A percentile compares a stretch with the other conserved stretches of the same genome.
These are phyloP conservation scores for Kwoniella newhampshirensis DNA, from an alignment of 768 basidiomycete species.

Conservation along the genomic window DNA sequence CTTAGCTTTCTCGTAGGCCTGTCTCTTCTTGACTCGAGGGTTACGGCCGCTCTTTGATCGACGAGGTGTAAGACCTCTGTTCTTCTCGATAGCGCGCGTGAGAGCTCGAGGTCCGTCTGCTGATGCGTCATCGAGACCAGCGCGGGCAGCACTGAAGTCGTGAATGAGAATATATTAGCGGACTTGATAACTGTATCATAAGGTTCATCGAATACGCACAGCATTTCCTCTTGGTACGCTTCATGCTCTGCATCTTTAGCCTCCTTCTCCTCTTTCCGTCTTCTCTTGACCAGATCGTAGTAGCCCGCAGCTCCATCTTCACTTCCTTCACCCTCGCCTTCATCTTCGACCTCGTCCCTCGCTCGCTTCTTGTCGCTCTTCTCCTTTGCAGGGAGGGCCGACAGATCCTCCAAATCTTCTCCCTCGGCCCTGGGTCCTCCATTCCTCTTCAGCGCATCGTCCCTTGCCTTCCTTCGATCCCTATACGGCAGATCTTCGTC, in stretches of 20 bases:
- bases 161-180: background rate
- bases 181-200: background rate
- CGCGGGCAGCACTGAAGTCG: conserved; percentile 5
- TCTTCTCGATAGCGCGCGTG: conserved; percentile 85
- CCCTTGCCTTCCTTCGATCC: conserved; percentile 60
- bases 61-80: conserved; percentile 88
- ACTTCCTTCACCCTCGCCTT: conserved; percentile 23
- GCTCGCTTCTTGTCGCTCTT: conserved; percentile 55
- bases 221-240: conserved; percentile 51
- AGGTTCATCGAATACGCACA: conserved; percentile 24
- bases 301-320: conserved; percentile 67
- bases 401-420: conserved; percentile 40
- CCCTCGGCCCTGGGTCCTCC: conserved; percentile 56
- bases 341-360: conserved; percentile 37
- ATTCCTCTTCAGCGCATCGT: conserved; percentile 47
- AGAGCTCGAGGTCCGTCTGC: conserved; percentile 77
- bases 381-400: conserved; percentile 54
- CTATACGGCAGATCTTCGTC: conserved; percentile 94
- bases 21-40: conserved; percentile 94
- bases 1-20: conserved; percentile 89
- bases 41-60: conserved; percentile 89
- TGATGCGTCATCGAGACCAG: conserved; percentile 52
- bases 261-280: conserved; percentile 68
- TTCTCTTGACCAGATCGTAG: conserved; percentile 82
- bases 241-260: conserved; percentile 83